Conservation (phyloP, 2,329 filamentous ascomycete species). For the Scedosporium boydii region DNA sequence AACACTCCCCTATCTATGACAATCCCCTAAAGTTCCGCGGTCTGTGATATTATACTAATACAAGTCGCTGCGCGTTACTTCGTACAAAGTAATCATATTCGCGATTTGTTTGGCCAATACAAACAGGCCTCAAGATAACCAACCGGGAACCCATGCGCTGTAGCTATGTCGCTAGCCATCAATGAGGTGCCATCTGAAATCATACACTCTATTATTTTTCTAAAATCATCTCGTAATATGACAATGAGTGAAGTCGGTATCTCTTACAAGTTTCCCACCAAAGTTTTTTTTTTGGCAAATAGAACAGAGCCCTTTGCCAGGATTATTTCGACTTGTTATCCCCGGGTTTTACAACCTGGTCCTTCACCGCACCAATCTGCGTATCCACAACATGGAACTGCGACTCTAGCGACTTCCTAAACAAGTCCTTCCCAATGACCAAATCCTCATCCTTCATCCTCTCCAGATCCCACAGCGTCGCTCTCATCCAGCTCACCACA, state of each 20-base stretch:
- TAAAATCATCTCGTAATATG: background rate
- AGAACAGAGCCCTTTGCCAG: background rate
- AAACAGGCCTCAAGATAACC: too few relatives aligned
- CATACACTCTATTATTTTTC: conserved; percentile 1
- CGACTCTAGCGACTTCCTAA: conserved; percentile 24
- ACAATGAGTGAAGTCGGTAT: conserved; percentile 4
- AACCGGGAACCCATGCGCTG: too few relatives aligned
- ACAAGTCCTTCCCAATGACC: conserved; percentile 27
- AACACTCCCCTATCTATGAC: too few relatives aligned
- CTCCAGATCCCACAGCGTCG: conserved; percentile 37
- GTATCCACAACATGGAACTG: conserved; percentile 1
- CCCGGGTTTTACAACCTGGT: background rate
- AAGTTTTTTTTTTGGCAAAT: background rate
- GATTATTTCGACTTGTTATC: background rate
- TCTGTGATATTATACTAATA: too few relatives aligned
- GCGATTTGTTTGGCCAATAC: too few relatives aligned
- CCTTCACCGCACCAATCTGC: background rate
- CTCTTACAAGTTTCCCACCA: conserved; percentile 2
- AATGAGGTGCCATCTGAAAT: background rate
- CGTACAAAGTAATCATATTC: too few relatives aligned
- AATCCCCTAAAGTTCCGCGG: too few relatives aligned
- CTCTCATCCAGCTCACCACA: conserved; percentile 48
- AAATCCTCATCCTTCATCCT: conserved; percentile 35
- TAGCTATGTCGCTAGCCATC: too few relatives aligned
- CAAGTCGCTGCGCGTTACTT: too few relatives aligned